Evolutionary conservation across 768 basidiomycete species (phyloP), one percentile per base, ranked within the genome.

Genomic region (Boletus coccyginus): DNA sequence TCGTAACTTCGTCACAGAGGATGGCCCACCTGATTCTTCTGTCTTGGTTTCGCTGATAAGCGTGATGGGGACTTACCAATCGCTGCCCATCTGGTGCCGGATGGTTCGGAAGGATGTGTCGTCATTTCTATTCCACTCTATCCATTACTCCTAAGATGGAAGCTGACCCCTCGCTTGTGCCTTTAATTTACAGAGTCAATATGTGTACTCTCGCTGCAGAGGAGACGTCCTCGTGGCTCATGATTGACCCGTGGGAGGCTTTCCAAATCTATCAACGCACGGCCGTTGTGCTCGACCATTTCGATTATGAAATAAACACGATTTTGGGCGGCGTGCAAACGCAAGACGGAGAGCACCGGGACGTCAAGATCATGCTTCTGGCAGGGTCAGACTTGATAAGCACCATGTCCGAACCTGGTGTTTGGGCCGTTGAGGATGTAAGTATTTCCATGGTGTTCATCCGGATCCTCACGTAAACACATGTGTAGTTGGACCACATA

Each of bases 181-280:
- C 59, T 65, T 65, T 65, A 53, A 61, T 64, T 60, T 67, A 64
- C 71, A 92, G 92, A 59, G 88, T 90, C 52, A 83, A 83, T 63
- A 94, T 93, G 90, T 94, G 92, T 75, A 87, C 82, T 50, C 81
- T 94, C 36, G 96, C 92, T 12, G 86, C 93, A 35, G 90, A 94
- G 69, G 86, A 95, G 67, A 94, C 95, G 3, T 88, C 88, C 44
- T 82, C 86, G 21, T 98, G 93, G 93, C 79, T 99, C 44, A 98
- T 97, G 94, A 90, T 98, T 43, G 97, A 99, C 69, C 79, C 94
- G 19, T 99, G 95, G 95, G 97, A 99, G 73, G 94, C 95, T 14
- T 88, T 92, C 70, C 95, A 94, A 73, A 78, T 83, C 46, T 99
- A 99, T 77, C 91, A 94, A 67, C 89, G 94, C 59, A 99, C 97